Conservation (phyloP, 2,329 filamentous ascomycete species). For the Neofusicoccum ribis region DNA sequence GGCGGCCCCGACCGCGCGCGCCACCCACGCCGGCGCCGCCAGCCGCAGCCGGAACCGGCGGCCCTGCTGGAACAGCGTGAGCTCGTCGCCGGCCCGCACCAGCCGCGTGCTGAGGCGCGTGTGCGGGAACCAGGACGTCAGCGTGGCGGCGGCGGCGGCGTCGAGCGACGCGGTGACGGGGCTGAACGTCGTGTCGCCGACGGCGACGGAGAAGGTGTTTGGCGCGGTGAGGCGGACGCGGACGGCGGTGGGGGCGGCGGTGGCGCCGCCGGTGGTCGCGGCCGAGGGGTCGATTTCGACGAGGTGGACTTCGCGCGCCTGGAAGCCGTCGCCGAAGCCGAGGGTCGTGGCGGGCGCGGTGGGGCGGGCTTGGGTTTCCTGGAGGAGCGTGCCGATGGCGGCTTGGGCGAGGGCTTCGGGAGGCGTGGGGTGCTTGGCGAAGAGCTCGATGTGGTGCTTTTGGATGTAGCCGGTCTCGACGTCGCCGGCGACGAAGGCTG, state of each 20-base stretch:
- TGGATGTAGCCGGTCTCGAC: slow-evolving; percentile 97
- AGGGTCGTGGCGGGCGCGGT: slow-evolving; percentile 23
- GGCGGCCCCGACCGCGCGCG: slow-evolving; percentile 71
- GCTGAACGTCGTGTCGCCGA: slow-evolving; percentile 39
- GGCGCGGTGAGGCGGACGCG: slow-evolving; percentile 53
- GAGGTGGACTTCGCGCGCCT: slow-evolving; percentile 63
- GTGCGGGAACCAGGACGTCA: slow-evolving; percentile 78
- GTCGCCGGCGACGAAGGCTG: slow-evolving; percentile 79
- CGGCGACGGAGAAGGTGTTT: slow-evolving; percentile 52
- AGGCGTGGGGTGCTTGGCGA: slow-evolving; percentile 60
- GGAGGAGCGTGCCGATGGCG: slow-evolving; percentile 70
- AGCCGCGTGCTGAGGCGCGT: slow-evolving; percentile 79
- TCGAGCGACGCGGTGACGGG: slow-evolving; percentile 53
- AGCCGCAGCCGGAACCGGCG: slow-evolving; percentile 58
- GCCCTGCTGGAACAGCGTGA: slow-evolving; percentile 76
- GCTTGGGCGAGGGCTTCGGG: slow-evolving; percentile 84
- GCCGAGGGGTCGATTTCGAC: slow-evolving; percentile 36
- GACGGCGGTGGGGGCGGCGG: slow-evolving; percentile 47
- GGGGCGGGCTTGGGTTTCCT: slow-evolving; percentile 34
- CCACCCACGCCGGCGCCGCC: slow-evolving; percentile 72
- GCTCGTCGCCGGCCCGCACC: slow-evolving; percentile 58
- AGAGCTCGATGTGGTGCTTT: slow-evolving; percentile 80
- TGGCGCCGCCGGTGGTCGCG: slow-evolving; percentile 28
- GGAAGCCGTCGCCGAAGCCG: slow-evolving; percentile 63
- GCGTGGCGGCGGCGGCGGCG: slow-evolving; percentile 42